Evolutionary conservation across 306 rosid genomes (phyloP), one percentile per base, ranked within the genome.

Genomic region (Sicyos edulis): DNA sequence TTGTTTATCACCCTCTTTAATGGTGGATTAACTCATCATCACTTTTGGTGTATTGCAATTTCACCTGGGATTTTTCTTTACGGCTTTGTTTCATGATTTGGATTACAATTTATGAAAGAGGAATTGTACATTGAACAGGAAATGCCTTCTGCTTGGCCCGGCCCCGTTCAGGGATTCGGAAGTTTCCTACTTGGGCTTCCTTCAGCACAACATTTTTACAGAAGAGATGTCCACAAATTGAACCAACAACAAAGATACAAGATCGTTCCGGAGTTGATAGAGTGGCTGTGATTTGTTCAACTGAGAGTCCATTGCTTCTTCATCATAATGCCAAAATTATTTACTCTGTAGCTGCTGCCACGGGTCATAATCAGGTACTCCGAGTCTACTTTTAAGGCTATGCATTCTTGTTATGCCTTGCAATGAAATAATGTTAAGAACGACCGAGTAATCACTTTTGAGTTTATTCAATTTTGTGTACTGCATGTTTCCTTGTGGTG

Each of bases 291-390:
- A 26, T 80, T 71, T 86, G 86, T 80, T 83, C 84, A 1, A 56
- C 32, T 71, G 63, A 78, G 59, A 76, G 72, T 72, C 74, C 58
- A 7, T 72, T 52, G 70, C 22, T 71, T 26, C 76, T 74, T 64
- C 77, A 86, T 34, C 57, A 79, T 73, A 50, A 82, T 75, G 92
- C 92, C 7, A 84, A 84, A 8, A 51, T 92, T 20, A 84, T 92
- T 75, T 92, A 87, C 78, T 85, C 93, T 0, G 89, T 92, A 32
- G 98, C 98, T 79, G 80, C 98, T 19, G 86, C 98, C 67, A 92
- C 91, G 92, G 98, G 98, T 74, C 98, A 92, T 82, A 92, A 90
- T 76, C 83, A 90, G 96, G 98, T 88, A 80, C 19, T 32, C 8
- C 6, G 17, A 60, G 4, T 45, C 51, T 47, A 74, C 62, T n/a